These are phyloP conservation scores for Bryopsis sp. DNA, from an alignment of 139 green algal genomes.

Conservation along the genomic window DNA sequence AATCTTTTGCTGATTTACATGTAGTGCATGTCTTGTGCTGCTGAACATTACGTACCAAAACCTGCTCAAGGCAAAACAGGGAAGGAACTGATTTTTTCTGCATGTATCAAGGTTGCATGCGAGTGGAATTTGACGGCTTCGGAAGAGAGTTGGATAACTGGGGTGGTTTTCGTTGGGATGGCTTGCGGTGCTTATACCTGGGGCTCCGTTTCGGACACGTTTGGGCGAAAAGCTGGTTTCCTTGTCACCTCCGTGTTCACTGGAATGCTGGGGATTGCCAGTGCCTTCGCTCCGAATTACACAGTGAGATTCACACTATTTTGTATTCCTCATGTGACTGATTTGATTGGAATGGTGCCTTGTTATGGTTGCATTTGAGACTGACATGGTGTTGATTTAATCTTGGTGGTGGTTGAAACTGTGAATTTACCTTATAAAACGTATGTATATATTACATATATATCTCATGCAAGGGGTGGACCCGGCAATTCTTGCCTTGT, in stretches of 20 bases:
- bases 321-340: neutral
- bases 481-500: too few species aligned
- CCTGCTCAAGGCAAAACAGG: neutral
- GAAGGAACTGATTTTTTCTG: neutral
- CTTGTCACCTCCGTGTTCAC: neutral
- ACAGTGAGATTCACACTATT: neutral
- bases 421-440: too few species aligned
- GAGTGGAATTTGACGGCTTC: neutral
- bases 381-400: too few species aligned
- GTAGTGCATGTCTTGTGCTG: too few species aligned
- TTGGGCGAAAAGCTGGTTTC: neutral
- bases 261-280: neutral
- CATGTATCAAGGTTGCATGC: slow-evolving; percentile 9
- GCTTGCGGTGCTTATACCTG: neutral
- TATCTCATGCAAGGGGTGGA: too few species aligned
- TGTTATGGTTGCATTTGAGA: too few species aligned
- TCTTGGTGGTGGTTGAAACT: too few species aligned
- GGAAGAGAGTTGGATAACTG: neutral
- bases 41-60: too few species aligned
- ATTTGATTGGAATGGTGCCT: too few species aligned
- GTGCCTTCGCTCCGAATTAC: neutral
- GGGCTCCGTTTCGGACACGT: neutral
- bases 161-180: slow-evolving; percentile 12
- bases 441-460: too few species aligned
- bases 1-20: too few species aligned